Evolutionary conservation across 2,329 filamentous ascomycete species (phyloP).

Genomic region (Diaporthe vaccinii): DNA sequence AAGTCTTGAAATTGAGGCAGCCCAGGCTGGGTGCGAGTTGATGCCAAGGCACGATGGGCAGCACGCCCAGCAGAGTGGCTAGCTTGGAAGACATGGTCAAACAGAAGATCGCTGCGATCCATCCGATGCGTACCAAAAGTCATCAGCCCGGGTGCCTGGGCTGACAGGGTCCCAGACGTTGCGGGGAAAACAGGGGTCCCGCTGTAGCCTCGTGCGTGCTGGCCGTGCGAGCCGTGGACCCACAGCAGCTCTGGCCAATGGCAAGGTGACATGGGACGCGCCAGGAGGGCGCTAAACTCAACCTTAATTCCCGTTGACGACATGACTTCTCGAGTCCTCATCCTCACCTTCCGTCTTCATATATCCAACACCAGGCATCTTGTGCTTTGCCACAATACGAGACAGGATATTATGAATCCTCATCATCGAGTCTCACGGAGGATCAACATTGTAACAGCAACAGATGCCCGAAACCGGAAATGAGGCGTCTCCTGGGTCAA

Average conservation of each 20-base stretch:
- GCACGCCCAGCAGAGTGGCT: background rate
- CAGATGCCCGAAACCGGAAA: background rate
- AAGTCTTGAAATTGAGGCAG: constrained; percentile 1
- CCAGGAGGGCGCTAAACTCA: constrained; percentile 13
- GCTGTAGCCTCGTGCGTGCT: background rate
- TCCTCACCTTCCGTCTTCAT: background rate
- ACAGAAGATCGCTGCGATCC: constrained; percentile 20
- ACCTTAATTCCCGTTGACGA: constrained; percentile 34
- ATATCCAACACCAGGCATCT: background rate
- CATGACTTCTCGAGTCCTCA: constrained; percentile 5
- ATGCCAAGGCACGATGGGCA: constrained; percentile 14
- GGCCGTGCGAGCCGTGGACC: constrained; percentile 15
- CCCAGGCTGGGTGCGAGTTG: background rate
- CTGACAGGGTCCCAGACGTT: constrained; percentile 13
- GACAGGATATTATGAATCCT: background rate
- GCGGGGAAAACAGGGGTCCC: constrained; percentile 11
- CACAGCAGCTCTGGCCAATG: constrained; percentile 9
- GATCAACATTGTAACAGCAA: background rate
- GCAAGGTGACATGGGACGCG: background rate
- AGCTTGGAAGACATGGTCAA: constrained; percentile 7
- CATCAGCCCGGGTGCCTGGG: constrained; percentile 29
- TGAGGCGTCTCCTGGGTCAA: background rate
- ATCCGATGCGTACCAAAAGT: constrained; percentile 30
- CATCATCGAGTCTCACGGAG: background rate
- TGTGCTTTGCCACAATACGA: background rate